phyloP scores from a whole-genome alignment of 352 stramenopile species.

The Elongisporangium undulatum region DNA sequence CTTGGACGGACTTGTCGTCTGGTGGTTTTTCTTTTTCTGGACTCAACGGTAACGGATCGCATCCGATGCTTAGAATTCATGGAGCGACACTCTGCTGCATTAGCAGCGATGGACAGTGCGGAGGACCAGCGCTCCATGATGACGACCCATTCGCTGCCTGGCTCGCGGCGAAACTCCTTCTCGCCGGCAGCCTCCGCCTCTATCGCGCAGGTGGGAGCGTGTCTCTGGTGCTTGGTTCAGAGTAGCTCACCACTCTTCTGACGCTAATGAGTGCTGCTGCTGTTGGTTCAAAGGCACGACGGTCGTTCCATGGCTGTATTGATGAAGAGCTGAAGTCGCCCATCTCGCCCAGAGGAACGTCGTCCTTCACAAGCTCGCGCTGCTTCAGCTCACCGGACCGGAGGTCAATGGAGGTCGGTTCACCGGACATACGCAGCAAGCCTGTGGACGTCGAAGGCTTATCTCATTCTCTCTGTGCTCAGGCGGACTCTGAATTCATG shows the following conservation, averaged over 20 bases:
- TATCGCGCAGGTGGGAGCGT: slow-evolving; percentile 27
- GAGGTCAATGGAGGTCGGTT: background rate
- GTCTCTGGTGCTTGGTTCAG: background rate
- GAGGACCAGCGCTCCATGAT: background rate
- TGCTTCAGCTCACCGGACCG: background rate
- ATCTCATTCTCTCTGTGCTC: background rate
- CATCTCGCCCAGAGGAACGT: background rate
- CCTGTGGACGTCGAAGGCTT: background rate
- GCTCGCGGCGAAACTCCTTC: slow-evolving; percentile 29
- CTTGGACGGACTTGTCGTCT: background rate
- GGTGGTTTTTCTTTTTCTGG: background rate
- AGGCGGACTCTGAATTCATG: background rate
- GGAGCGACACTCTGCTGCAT: background rate
- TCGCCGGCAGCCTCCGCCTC: slow-evolving; percentile 15
- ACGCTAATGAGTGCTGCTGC: background rate
- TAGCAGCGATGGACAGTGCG: background rate
- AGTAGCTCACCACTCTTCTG: background rate
- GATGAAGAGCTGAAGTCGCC: background rate
- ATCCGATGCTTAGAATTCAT: background rate
- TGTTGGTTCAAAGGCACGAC: background rate
- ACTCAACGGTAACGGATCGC: background rate
- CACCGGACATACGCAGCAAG: background rate
- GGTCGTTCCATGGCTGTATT: background rate
- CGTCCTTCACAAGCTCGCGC: background rate
- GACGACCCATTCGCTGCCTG: slow-evolving; percentile 5